Percentiles rank a stretch among this genome's conserved stretches.
These are phyloP conservation scores for Neurospora crassa DNA, from an alignment of 2,329 filamentous ascomycete species.

Conservation along the genomic window DNA sequence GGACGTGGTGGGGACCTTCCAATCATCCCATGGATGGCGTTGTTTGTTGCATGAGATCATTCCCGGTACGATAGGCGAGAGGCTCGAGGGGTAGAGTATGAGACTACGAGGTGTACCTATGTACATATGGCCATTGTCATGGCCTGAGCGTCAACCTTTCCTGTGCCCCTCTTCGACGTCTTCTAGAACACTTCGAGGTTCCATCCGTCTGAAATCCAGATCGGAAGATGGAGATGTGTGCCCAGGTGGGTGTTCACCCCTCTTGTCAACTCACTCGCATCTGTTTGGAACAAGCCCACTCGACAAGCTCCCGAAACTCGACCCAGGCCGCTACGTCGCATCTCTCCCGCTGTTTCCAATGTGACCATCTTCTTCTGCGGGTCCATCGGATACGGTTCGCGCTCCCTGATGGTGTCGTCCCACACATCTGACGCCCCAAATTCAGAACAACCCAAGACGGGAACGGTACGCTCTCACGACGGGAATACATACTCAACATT, in stretches of 20 bases:
- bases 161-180: background rate
- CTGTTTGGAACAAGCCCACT: background rate
- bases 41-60: background rate
- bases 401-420: background rate
- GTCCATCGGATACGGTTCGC: background rate
- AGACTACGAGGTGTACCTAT: background rate
- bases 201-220: background rate
- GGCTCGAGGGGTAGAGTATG: background rate
- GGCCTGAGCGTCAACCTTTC: background rate
- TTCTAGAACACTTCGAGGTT: background rate
- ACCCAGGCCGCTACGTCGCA: background rate
- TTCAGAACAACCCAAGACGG: background rate
- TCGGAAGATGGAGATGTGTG: background rate
- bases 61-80: background rate
- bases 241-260: background rate
- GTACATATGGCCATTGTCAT: background rate
- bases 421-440: background rate
- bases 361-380: background rate
- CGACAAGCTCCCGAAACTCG: background rate
- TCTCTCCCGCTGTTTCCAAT: background rate
- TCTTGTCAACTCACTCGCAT: background rate
- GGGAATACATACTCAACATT: background rate
- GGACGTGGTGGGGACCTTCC: background rate
- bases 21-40: background rate
- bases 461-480: background rate